These are phyloP conservation scores for Calonectria hawksworthii DNA, from an alignment of 2,329 filamentous ascomycete species.

Conservation along the genomic window DNA sequence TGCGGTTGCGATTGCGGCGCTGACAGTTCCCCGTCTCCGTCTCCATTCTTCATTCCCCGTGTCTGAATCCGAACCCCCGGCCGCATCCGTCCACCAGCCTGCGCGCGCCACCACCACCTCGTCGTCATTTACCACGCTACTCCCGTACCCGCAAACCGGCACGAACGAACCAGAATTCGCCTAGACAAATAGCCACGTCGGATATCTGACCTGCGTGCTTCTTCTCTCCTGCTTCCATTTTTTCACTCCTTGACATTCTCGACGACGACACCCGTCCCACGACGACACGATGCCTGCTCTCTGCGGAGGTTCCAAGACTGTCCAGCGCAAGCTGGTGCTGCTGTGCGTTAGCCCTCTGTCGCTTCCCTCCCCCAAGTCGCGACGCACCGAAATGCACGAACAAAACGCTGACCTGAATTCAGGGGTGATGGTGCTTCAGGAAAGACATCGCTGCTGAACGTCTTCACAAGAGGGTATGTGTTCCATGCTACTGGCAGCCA, in stretches of 20 bases:
- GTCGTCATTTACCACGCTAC: constrained; percentile 17
- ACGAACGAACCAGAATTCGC: not conserved
- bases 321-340: constrained; percentile 96
- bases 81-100: constrained; percentile 21
- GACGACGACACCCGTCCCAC: constrained; percentile 23
- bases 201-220: not conserved
- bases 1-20: constrained; percentile 25
- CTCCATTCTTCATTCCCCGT: constrained; percentile 16
- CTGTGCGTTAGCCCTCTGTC: constrained; percentile 66
- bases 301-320: constrained; percentile 84
- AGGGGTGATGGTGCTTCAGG: constrained; percentile 97
- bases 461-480: constrained; percentile 95
- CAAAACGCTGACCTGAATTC: constrained; percentile 33
- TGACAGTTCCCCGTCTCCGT: constrained; percentile 9
- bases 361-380: not conserved
- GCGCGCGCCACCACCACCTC: constrained; percentile 14
- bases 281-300: constrained; percentile 50
- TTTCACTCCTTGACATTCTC: constrained; percentile 1
- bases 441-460: constrained; percentile 97
- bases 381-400: constrained; percentile 1
- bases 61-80: constrained; percentile 10
- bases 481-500: not conserved
- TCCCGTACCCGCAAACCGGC: constrained; percentile 9
- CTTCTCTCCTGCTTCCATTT: constrained; percentile 11
- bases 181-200: constrained; percentile 7